Base-by-base conservation (phyloP, 1,284 basidiomycete species). In the Trichosporon sp. region DNA sequence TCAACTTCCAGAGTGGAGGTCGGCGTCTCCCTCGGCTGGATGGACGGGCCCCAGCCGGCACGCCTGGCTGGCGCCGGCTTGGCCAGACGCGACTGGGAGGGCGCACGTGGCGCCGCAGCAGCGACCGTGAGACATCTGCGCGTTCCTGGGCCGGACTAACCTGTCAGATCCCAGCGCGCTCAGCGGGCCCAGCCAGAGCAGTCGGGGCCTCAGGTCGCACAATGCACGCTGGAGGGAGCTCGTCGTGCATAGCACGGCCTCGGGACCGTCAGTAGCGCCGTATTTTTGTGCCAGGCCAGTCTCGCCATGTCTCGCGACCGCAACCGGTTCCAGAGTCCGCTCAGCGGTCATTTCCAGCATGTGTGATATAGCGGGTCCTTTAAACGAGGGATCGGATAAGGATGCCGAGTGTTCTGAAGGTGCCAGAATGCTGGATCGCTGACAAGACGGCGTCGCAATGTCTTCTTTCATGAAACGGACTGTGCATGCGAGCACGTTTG, bases 101-200 rank as follows among this genome's bases (percentile, higher is more conserved):
- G 48, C 48, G 48, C 26, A 26, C 26, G 2, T 26, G 26, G 26
- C 26, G 48, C n/a, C 26, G 26, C 26, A 26, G 26, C 26, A 26
- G 48, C 48, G 48, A 51, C 48, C 48, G 48, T 51, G 48, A 51
- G 48, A 51, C 48, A 51, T 10, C 48, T 51, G 48, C 48, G 48
- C 19, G 48, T 51, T n/a, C 48, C 48, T 51, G 40, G 16, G 26
- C 26, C 26, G 26, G 26, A 26, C 26, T 26, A 26, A 26, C 26
- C 26, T 26, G 26, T 26, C 26, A 26, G 26, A 26, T n/a, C 16
- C 14, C 16, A 26, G 48, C n/a, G 6, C 4, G 48, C 26, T 26
- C 26, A 38, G 6, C 48, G 6, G 48, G 19, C 19, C 48, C n/a
- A 51, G 48, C n/a, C 43, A 12, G 43, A n/a, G 43, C 43, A 12